A percentile compares a stretch with the other conserved stretches of the same genome.
phyloP scores from a whole-genome alignment of 75 land plant genomes.

The Adiantum capillusveneris region DNA sequence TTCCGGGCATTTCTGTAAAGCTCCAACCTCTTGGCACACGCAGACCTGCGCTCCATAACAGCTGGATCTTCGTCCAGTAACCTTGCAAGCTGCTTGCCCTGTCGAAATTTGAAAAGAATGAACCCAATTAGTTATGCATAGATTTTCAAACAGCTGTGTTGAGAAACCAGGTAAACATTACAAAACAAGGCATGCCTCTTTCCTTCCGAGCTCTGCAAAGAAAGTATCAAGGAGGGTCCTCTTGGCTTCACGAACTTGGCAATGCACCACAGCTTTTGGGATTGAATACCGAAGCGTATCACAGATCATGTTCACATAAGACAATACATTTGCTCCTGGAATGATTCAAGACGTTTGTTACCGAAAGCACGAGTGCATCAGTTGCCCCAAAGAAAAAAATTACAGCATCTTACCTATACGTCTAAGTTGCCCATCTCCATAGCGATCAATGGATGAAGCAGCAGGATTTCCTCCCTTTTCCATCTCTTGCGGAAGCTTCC shows the following conservation, averaged over 20 bases:
- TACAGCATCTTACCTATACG: constrained; percentile 50
- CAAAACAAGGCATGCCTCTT: constrained; percentile 39
- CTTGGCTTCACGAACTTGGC: constrained; percentile 85
- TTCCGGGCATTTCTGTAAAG: constrained; percentile 62
- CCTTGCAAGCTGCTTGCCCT: constrained; percentile 44
- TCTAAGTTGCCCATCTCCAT: constrained; percentile 81
- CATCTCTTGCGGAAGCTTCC: constrained; percentile 76
- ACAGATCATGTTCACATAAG: constrained; percentile 71
- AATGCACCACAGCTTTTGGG: constrained; percentile 79
- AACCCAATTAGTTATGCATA: no score
- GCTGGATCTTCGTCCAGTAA: constrained; percentile 79
- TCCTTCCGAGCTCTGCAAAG: constrained; percentile 65
- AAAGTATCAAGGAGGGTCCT: constrained; percentile 65
- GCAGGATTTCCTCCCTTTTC: constrained; percentile 55
- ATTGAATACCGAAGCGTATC: constrained; percentile 62
- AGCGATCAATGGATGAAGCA: constrained; percentile 52
- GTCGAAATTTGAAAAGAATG: constrained; percentile 10
- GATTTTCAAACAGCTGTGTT: not conserved
- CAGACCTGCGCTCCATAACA: constrained; percentile 47
- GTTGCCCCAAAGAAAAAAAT: not conserved
- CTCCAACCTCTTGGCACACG: constrained; percentile 65
- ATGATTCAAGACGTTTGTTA: not conserved
- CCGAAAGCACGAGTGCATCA: not conserved
- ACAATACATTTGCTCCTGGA: constrained; percentile 53
- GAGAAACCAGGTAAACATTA: not conserved